These are phyloP conservation scores for Kodamaea sagamina DNA, from an alignment of 805 yeast species.

Conservation along the genomic window DNA sequence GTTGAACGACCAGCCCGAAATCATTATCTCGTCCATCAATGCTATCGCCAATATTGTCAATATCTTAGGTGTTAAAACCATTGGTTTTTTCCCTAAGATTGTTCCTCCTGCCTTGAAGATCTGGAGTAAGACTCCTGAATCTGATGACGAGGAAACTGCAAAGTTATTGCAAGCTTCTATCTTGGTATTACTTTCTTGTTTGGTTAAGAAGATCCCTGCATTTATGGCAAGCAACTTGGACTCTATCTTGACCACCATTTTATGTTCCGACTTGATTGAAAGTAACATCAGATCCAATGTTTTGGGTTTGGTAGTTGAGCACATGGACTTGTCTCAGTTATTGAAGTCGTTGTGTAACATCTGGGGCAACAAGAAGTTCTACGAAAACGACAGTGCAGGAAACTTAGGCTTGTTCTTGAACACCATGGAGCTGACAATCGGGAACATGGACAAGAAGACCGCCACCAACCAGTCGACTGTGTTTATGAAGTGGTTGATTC, in stretches of 20 bases:
- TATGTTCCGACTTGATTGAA: conserved; percentile 60
- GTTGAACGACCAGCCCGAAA: conserved; percentile 55
- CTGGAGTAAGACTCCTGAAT: conserved; percentile 44
- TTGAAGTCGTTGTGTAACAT: conserved; percentile 60
- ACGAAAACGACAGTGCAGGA: conserved; percentile 34
- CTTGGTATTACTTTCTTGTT: conserved; percentile 68
- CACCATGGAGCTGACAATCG: conserved; percentile 65
- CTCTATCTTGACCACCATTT: conserved; percentile 59
- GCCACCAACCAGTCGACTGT: conserved; percentile 69
- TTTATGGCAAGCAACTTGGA: conserved; percentile 72
- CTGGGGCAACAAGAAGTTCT: conserved; percentile 53
- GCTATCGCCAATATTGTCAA: conserved; percentile 70
- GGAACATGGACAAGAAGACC: conserved; percentile 66
- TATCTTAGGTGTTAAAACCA: conserved; percentile 79
- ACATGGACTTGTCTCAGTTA: conserved; percentile 65
- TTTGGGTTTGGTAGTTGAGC: conserved; percentile 59
- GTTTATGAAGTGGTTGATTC: conserved; percentile 68
- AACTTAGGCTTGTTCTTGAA: conserved; percentile 69
- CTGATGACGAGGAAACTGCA: conserved; percentile 30
- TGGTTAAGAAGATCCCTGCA: conserved; percentile 81
- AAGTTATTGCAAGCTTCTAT: conserved; percentile 66
- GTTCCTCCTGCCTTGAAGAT: conserved; percentile 71
- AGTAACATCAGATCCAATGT: conserved; percentile 62
- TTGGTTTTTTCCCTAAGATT: conserved; percentile 82
- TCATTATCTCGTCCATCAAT: conserved; percentile 71